phyloP scores from a whole-genome alignment of 352 stramenopile species.

The Phytopythium delawarense region DNA sequence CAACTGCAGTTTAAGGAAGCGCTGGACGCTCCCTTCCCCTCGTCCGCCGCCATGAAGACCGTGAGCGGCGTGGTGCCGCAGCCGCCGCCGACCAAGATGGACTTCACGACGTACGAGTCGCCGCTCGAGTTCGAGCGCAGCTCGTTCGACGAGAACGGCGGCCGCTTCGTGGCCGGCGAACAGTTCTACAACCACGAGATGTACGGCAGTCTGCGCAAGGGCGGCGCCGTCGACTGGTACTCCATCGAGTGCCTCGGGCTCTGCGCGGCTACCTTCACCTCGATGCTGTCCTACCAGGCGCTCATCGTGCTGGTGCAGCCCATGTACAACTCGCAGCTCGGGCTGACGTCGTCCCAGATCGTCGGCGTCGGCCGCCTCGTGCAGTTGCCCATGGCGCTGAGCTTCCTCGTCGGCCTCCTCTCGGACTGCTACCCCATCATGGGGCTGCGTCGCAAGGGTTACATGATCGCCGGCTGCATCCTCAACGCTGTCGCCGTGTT shows the following conservation, averaged over 20 bases:
- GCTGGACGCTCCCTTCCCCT: neutral
- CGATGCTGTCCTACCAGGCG: conserved; percentile 61
- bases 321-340: conserved; percentile 54
- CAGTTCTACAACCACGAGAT: conserved; percentile 76
- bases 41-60: conserved; percentile 14
- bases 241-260: conserved; percentile 65
- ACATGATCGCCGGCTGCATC: conserved; percentile 85
- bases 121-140: conserved; percentile 29
- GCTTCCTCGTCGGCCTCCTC: conserved; percentile 86
- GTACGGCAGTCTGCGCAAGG: conserved; percentile 63
- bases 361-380: conserved; percentile 53
- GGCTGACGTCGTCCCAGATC: conserved; percentile 34
- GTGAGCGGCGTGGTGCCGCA: conserved; percentile 28
- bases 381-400: conserved; percentile 85
- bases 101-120: conserved; percentile 37
- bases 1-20: neutral
- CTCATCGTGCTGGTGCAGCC: conserved; percentile 45
- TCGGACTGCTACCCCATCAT: conserved; percentile 90
- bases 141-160: conserved; percentile 30
- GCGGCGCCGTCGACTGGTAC: conserved; percentile 45
- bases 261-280: conserved; percentile 58
- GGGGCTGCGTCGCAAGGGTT: conserved; percentile 86
- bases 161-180: conserved; percentile 57
- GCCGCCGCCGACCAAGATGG: conserved; percentile 20
- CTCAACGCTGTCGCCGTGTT: conserved; percentile 61